Evolutionary conservation across 768 basidiomycete genomes (phyloP), one percentile per base, ranked within the genome.

Genomic region (Dentipellis sp.): DNA sequence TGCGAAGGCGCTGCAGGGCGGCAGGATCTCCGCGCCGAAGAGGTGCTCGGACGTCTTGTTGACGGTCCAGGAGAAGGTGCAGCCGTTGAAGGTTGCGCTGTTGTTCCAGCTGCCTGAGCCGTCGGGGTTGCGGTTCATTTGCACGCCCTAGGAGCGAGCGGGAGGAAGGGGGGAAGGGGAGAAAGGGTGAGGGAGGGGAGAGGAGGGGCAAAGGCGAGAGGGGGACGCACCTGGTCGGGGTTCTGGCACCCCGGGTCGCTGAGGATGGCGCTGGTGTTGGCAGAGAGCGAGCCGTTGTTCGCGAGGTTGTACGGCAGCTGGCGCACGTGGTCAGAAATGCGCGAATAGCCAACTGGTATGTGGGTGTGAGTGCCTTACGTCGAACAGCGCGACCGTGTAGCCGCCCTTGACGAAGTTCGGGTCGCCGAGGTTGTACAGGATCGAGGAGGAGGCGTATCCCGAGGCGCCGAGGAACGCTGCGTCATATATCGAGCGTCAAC

Each of bases 401-500:
- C 67, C 69, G 9, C 65, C 67, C 48, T 68, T 61, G n/a, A 77
- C 65, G 61, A 82, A 83, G 2, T 75, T 67, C 6, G 79, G 77
- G 29, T 72, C 65, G 0, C 66, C 66, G 4, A 82, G 66, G 54
- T 72, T 63, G 59, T 80, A 82, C 21, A 78, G 62, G 10, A 77
- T 73, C 1, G 71, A 70, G 6, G 80, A 75, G 10, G 77, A 75
- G 11, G 81, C 78, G 58, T 74, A 82, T 11, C 80, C 80, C 8
- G 81, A 76, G 8, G 79, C 80, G 39, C 77, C 74, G 40, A 79
- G 64, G 66, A 81, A 82, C 3, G 73, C 78, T 80, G 58, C n/a
- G 21, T 16, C 21, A 29, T 29, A 29, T 19, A 2, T 14, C 14
- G 9, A 17, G 42, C 42, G 19, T 45, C 42, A 45, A 19, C 42